A percentile compares a stretch with the other conserved stretches of the same genome.
Evolutionary conservation across 1,284 basidiomycete species (phyloP).

Genomic region (Meira miltonrushii): DNA sequence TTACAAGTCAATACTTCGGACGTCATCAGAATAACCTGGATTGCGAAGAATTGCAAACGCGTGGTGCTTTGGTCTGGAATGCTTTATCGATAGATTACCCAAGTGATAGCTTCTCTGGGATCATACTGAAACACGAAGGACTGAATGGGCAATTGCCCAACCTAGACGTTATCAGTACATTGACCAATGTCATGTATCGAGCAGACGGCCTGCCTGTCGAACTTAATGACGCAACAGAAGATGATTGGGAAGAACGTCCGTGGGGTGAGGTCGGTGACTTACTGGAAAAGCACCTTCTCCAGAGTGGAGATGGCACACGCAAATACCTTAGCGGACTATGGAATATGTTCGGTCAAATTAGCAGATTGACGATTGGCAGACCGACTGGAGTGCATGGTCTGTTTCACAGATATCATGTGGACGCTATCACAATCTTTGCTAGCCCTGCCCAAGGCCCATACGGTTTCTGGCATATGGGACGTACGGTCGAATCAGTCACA

Average conservation of each 20-base stretch:
- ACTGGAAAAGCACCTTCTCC: constrained; percentile 6
- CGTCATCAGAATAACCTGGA: constrained; percentile 63
- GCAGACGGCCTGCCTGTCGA: constrained; percentile 68
- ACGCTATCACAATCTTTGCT: constrained; percentile 84
- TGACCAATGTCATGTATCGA: constrained; percentile 67
- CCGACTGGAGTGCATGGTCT: constrained; percentile 71
- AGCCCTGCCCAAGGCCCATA: constrained; percentile 83
- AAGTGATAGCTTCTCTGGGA: constrained; percentile 87
- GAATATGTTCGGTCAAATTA: constrained; percentile 59
- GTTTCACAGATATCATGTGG: constrained; percentile 68
- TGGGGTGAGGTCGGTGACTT: constrained; percentile 3
- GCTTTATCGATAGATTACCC: constrained; percentile 92
- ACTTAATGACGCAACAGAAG: constrained; percentile 61
- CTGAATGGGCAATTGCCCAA: constrained; percentile 91
- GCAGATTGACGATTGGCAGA: constrained; percentile 65
- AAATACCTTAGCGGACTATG: constrained; percentile 5
- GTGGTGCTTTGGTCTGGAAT: constrained; percentile 63
- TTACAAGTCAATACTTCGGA: constrained; percentile 77
- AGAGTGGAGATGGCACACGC: not conserved
- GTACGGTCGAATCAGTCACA: constrained; percentile 35
- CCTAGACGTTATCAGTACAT: constrained; percentile 84
- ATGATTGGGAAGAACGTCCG: not conserved
- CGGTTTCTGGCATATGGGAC: constrained; percentile 84
- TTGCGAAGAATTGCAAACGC: constrained; percentile 59
- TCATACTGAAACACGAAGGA: constrained; percentile 90